A percentile compares a stretch with the other conserved stretches of the same genome.
Conservation (phyloP, 176 grass and related monocot species). For the Juncus inflexus region DNA sequence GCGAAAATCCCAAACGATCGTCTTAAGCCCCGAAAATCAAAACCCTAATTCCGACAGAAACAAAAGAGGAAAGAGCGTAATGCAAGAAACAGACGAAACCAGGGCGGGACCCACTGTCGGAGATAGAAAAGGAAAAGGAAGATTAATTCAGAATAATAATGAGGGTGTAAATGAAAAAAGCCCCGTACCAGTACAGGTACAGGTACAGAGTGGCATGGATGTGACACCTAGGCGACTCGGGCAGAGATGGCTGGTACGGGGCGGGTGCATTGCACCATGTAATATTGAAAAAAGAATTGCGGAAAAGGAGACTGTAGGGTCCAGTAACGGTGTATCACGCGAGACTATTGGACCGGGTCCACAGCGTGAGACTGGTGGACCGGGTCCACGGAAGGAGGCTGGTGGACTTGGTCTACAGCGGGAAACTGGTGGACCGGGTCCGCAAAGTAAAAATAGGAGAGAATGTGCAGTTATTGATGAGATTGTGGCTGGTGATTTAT, state of each 20-base stretch:
- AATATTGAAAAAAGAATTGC: conserved; percentile 34
- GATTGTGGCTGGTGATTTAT: conserved; percentile 16
- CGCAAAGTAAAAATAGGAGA: background rate
- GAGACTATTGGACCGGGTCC: conserved; percentile 23
- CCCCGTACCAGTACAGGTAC: background rate
- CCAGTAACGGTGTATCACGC: conserved; percentile 14
- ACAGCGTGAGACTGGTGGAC: conserved; percentile 11
- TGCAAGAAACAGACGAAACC: conserved; percentile 35
- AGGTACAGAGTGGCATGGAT: conserved; percentile 4
- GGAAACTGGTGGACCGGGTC: conserved; percentile 3
- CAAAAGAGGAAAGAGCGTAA: conserved; percentile 36
- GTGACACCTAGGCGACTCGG: conserved; percentile 43
- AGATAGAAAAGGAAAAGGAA: conserved; percentile 38
- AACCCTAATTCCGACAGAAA: conserved; percentile 24
- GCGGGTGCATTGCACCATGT: conserved; percentile 60
- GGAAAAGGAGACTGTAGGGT: conserved; percentile 31
- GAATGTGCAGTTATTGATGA: background rate
- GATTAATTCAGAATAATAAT: conserved; percentile 14
- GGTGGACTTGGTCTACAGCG: conserved; percentile 2
- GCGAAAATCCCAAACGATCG: background rate
- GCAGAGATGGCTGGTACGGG: conserved; percentile 49
- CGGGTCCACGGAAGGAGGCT: conserved; percentile 11
- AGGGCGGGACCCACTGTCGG: conserved; percentile 18
- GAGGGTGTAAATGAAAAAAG: conserved; percentile 23
- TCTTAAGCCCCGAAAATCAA: conserved; percentile 28